A percentile compares a stretch with the other conserved stretches of the same genome.
Evolutionary conservation across 495 filamentous ascomycete genomes (phyloP).

Genomic region (Cercophora samala): DNA sequence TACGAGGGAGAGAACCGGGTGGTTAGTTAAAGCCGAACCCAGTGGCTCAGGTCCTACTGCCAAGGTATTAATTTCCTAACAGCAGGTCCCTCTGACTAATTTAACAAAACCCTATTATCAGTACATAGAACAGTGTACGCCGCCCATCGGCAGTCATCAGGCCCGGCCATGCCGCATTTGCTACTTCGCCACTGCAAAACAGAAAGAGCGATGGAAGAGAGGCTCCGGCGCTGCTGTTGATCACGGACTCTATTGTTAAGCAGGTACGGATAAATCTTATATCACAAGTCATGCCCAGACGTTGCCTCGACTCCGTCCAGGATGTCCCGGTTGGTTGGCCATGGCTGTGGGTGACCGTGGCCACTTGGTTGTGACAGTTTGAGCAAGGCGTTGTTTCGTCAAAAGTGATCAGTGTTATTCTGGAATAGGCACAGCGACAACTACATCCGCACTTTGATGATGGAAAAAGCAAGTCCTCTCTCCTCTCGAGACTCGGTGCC

Average conservation of each 20-base stretch:
- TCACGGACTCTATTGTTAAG: not conserved
- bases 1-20: too few relatives aligned
- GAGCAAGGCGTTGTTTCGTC: not conserved
- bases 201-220: not conserved
- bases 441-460: too few relatives aligned
- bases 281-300: not conserved
- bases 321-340: not conserved
- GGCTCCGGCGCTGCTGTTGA: not conserved
- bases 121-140: not conserved
- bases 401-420: not conserved
- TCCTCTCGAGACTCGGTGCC: too few relatives aligned
- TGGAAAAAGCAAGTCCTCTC: too few relatives aligned
- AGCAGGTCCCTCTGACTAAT: too few relatives aligned
- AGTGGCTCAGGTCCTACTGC: too few relatives aligned
- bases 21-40: too few relatives aligned
- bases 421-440: too few relatives aligned
- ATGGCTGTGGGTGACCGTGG: too few relatives aligned
- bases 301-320: not conserved
- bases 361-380: not conserved
- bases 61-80: too few relatives aligned
- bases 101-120: not conserved
- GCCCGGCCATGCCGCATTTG: not conserved
- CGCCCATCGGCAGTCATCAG: not conserved
- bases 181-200: not conserved
- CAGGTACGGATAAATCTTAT: not conserved